Evolutionary conservation across 192 early-diverging fungal genomes (phyloP), one percentile per base, ranked within the genome.

Genomic region (Backusella mclennaniae): DNA sequence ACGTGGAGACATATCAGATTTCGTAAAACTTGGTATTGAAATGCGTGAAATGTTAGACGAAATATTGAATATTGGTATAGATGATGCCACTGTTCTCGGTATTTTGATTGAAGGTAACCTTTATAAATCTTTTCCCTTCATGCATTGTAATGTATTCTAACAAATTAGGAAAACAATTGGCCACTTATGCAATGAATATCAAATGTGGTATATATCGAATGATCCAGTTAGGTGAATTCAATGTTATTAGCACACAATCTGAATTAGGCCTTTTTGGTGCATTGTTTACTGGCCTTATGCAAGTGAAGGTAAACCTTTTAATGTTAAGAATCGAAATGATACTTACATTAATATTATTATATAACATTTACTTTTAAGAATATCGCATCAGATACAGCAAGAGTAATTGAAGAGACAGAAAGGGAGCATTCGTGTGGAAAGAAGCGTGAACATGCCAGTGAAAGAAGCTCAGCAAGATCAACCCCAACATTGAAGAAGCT

Each of bases 221-320:
- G 29, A 15, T 66, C 14, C 29, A 31, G 33, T 15, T 15, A 33
- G 26, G 29, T 33, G 29, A 66, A 66, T 66, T 33, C 21, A 66
- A 31, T 66, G 29, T 66, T 66, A 31, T 66, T 35, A 29, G 14
- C 26, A 66, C 6, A 33, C 63, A 31, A 4, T 66, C 29, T 7
- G 29, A 35, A 66, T 29, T 66, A 33, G 63, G 33, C 29, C 29
- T 33, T 66, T 31, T 66, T 9, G 26, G 9, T 66, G 63, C 63
- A 35, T 35, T 26, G 7, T 66, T 66, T 66, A 66, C 63, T 31
- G 63, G 29, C 14, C 63, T 66, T 66, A 66, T 66, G 63, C 26
- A 66, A 66, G 63, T 66, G 63, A 66, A 66, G 63, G 63, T 66
- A 66, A 33, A 66, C 26, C 33, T 66, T 66, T 66, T 66, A 26